Evolutionary conservation across 2,329 filamentous ascomycete genomes (phyloP), one percentile per base, ranked within the genome.

Genomic region (Cladobotryum protrusum): DNA sequence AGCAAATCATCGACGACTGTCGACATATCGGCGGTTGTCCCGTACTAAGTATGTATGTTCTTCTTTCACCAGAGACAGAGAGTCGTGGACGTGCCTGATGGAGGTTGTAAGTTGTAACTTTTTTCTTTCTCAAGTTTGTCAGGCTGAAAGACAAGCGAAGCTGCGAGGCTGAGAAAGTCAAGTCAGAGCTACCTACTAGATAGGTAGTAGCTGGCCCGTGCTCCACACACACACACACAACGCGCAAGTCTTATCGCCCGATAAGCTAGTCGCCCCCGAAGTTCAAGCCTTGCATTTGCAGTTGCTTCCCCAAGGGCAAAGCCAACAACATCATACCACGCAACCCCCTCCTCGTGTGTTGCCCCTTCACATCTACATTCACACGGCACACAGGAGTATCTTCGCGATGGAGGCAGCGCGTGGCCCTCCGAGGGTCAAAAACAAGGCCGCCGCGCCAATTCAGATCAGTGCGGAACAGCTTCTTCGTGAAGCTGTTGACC

Each of bases 381-480:
- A 37, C 5, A n/a, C 35, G 35, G 24, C 24, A 9, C 24, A 29
- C 35, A 17, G 12, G 3, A 37, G 2, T n/a, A 37, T n/a, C 35
- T 8, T 37, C 68, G 80, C 55, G 56, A 96, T 97, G 91, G 92
- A 97, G 77, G 82, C 86, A 51, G 85, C 87, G 59, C 86, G 92
- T 57, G 93, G 92, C 61, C 92, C 93, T 52, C 92, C 93, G 12
- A 79, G 90, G 80, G 93, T 99, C 77, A 97, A 97, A 72, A 97
- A 99, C 78, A 99, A 99, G 86, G 89, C 88, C 57, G 81, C 93
- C 1, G 92, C 92, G 72, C 89, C 86, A 37, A 76, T 87, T 51
- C 86, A 97, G 73, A 96, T 99, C 67, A 95, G 88, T 58, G 93
- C 93, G 58, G 93, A 99, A 72, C 93, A 99, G 75, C 85, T 99